Evolutionary conservation across 2,329 filamentous ascomycete genomes (phyloP), one percentile per base, ranked within the genome.

Genomic region (Arthrobotrys entomopaga): DNA sequence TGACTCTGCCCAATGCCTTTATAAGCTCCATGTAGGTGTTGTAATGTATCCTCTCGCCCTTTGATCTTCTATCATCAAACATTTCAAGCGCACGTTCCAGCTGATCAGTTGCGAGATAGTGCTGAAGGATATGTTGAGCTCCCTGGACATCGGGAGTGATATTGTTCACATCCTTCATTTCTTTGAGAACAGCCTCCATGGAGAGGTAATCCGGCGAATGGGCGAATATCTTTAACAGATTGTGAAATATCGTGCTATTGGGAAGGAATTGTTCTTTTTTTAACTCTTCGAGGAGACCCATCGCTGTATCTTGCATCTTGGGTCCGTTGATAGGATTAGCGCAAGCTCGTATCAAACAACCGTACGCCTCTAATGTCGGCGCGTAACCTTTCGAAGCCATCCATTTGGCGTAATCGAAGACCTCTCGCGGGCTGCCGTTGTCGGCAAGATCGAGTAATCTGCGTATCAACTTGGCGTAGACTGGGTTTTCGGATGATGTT

Each of bases 161-260:
- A 91, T 92, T 96, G 16, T 65, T 59, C 76, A 87, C 85, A 65
- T 87, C 84, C 78, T 87, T 87, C 90, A 95, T 92, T 65, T 89
- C 88, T 64, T 87, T 83, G 43, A 97, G 83, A 2, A 97, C 85
- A 40, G 89, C 85, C 61, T 87, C 86, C 40, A 93, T 88, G 22
- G 95, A 83, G 4, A 92, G 77, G 78, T 96, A 94, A 81, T 98
- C 91, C 0, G 94, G 92, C 80, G 98, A 95, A 7, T 95, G 87
- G 0, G 91, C 87, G 22, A 97, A 84, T 3, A 87, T 89, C 81
- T 88, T 87, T 43, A 97, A 82, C 1, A 90, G 87, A 75, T 87
- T 87, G 80, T 93, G 89, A 78, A 91, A 94, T 1, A 91, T 85
- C 2, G 84, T 84, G 0, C 85, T 85, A 77, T 92, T 91, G 6